Evolutionary conservation across 257 asterid species (phyloP), one percentile per base, ranked within the genome.

Genomic region (Sherardia arvensis): DNA sequence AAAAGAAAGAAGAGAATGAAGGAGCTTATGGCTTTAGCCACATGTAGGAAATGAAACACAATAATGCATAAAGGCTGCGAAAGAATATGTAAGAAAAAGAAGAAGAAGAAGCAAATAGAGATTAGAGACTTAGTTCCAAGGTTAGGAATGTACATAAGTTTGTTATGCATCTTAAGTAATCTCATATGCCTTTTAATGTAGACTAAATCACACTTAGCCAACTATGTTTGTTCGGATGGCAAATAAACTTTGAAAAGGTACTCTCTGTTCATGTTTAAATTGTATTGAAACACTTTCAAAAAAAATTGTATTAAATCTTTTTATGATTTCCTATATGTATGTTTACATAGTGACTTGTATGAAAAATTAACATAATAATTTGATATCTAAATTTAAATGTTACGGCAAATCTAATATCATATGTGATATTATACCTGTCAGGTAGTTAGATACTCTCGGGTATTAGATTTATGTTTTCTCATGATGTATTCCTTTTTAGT

Each of bases 61-160:
- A 64, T 57, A 48, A 58, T 64, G 56, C 32, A 60, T 54, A 62
- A 69, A 69, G 73, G 34, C 23, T 61, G 32, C 53, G 62, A 38
- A 40, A 25, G 40, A 60, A 20, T 8, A 43, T 43, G 51, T 43
- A 12, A 43, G 5, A 43, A 4, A 25, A n/a, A n/a, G n/a, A n/a
- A 53, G 27, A 20, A 27, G 21, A 53, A 20, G 14, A 56, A 56
- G 33, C 60, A 28, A 38, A 38, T 38, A 43, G 7, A 4, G 51
- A 43, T 61, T 53, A n/a, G 18, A 69, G 49, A 62, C 74, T 69
- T 62, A 53, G 55, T 15, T 54, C 61, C 62, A 69, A 69, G 64
- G 74, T 54, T 69, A 61, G 59, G 69, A 69, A 69, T 62, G 59
- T 69, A 17, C 51, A 14, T 43, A 43, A 15, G 20, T 17, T 43